Percentiles rank a stretch among this genome's conserved stretches.
Conservation (phyloP, 1,284 basidiomycete genomes). For the Heterobasidion irregulare region DNA sequence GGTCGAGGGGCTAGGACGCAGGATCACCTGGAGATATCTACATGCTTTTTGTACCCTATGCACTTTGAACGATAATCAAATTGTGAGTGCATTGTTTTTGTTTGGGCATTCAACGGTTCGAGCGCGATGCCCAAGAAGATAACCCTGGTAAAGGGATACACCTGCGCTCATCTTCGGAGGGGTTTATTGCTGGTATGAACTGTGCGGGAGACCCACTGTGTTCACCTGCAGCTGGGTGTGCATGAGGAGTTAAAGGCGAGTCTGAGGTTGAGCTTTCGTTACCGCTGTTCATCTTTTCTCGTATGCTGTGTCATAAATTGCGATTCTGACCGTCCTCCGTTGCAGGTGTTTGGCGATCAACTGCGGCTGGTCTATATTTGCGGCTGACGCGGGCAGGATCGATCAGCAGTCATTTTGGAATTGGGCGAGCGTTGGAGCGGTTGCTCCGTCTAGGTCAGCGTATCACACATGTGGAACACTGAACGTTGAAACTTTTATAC, state of each 20-base stretch:
- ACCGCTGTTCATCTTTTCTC: conserved; percentile 1
- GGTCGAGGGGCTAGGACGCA: conserved; percentile 82
- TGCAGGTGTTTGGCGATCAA: not conserved
- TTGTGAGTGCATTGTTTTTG: conserved; percentile 22
- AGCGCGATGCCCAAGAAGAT: conserved; percentile 51
- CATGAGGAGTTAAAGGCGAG: conserved; percentile 79
- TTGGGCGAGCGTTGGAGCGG: too few relatives aligned
- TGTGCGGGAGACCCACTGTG: conserved; percentile 2
- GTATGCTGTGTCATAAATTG: not conserved
- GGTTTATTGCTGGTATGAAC: conserved; percentile 2
- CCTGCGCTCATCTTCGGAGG: conserved; percentile 36
- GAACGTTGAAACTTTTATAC: too few relatives aligned
- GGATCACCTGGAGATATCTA: conserved; percentile 81
- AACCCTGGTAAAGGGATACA: conserved; percentile 82
- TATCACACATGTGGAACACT: too few relatives aligned
- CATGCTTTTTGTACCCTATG: conserved; percentile 26
- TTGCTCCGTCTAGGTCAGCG: too few relatives aligned
- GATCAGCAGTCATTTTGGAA: too few relatives aligned
- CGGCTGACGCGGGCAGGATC: too few relatives aligned
- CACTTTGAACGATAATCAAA: conserved; percentile 8
- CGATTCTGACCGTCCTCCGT: not conserved
- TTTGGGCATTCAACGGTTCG: conserved; percentile 3
- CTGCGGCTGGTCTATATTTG: too few relatives aligned
- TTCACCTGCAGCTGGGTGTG: conserved; percentile 42
- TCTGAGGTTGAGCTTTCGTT: conserved; percentile 37